Evolutionary conservation across 176 grass and related monocot species (phyloP).

Genomic region (Aegilops tauschii): DNA sequence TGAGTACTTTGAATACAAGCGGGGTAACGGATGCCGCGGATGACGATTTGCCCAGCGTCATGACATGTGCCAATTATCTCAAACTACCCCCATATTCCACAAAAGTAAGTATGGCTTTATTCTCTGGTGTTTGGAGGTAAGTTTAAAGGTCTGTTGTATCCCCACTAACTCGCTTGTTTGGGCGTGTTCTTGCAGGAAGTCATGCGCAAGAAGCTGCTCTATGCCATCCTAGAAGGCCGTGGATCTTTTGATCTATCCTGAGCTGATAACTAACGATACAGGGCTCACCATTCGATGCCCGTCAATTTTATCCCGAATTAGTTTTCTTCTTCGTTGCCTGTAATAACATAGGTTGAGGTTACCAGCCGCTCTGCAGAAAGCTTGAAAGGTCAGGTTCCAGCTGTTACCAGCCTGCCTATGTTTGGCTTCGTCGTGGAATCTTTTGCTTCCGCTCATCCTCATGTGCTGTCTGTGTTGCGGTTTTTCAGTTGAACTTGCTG

Average conservation of each 20-base stretch:
- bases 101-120: conserved; percentile 57
- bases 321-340: conserved; percentile 33
- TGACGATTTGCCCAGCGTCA: conserved; percentile 90
- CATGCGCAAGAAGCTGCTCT: conserved; percentile 86
- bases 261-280: conserved; percentile 46
- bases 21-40: conserved; percentile 59
- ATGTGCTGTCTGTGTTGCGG: background rate
- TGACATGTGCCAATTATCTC: conserved; percentile 96
- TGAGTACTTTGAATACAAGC: conserved; percentile 48
- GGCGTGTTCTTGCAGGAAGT: conserved; percentile 47
- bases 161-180: background rate
- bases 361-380: background rate
- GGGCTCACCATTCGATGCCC: conserved; percentile 22
- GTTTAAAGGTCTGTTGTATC: background rate
- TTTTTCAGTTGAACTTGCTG: background rate
- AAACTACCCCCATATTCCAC: conserved; percentile 87
- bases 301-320: conserved; percentile 36
- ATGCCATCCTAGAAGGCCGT: conserved; percentile 86
- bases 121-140: background rate
- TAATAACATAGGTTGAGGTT: conserved; percentile 36
- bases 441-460: background rate
- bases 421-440: background rate
- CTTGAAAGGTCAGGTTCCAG: conserved; percentile 2
- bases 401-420: background rate
- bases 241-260: conserved; percentile 95